Evolutionary conservation across 2,329 filamentous ascomycete species (phyloP).

Genomic region (Penicillium thymicola): DNA sequence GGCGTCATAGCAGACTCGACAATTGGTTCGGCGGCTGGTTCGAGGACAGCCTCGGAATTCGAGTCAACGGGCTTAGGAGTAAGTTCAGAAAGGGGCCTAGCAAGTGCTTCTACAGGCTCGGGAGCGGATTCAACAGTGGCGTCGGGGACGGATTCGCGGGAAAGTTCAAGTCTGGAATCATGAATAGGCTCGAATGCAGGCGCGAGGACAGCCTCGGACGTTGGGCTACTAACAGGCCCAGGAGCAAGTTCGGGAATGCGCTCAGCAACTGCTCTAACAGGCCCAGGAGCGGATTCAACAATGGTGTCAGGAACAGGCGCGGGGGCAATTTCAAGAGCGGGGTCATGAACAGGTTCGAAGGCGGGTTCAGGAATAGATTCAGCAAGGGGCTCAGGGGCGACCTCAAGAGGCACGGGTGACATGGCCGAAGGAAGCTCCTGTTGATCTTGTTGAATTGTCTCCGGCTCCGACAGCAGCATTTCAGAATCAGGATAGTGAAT

Average conservation of each 20-base stretch:
- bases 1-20: not conserved
- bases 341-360: not conserved
- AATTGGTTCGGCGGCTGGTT: not conserved
- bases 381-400: constrained; percentile 6
- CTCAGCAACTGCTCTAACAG: constrained; percentile 8
- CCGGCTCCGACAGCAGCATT: constrained; percentile 6
- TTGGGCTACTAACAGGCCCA: not conserved
- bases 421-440: not conserved
- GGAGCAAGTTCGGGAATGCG: constrained; percentile 3
- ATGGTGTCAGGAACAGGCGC: constrained; percentile 14
- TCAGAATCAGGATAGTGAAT: constrained; percentile 6
- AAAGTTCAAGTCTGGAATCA: not conserved
- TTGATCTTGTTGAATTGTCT: constrained; percentile 13
- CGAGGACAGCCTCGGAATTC: not conserved
- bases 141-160: constrained; percentile 11
- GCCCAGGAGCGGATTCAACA: not conserved
- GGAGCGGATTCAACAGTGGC: not conserved
- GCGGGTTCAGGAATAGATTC: constrained; percentile 6
- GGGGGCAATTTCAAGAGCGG: not conserved
- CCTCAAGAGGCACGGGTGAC: not conserved
- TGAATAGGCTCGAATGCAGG: not conserved
- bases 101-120: not conserved
- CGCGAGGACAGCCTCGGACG: not conserved
- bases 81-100: constrained; percentile 8
- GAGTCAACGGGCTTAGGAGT: not conserved